Conservation (phyloP, 2,329 filamentous ascomycete species). For the Cadophora luteo-olivacea region DNA sequence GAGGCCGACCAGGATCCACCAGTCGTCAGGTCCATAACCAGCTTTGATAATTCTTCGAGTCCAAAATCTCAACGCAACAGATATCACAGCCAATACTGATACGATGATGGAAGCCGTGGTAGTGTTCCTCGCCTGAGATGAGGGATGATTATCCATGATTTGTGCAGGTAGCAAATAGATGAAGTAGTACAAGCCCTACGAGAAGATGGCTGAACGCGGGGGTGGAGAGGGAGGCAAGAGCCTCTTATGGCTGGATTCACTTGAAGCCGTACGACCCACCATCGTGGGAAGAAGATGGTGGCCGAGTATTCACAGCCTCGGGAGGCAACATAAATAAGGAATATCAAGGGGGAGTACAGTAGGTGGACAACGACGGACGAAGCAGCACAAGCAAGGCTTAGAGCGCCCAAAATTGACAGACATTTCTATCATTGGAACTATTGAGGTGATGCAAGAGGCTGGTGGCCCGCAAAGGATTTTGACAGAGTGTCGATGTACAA, state of each 20-base stretch:
- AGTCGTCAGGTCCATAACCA: slow-evolving; percentile 8
- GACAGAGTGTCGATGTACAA: slow-evolving; percentile 8
- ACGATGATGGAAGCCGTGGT: slow-evolving; percentile 6
- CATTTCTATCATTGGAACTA: neutral
- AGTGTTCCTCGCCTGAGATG: slow-evolving; percentile 12
- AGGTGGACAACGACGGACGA: slow-evolving; percentile 7
- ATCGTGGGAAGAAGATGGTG: slow-evolving; percentile 3
- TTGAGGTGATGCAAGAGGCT: slow-evolving; percentile 7
- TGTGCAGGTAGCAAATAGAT: neutral
- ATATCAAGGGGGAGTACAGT: neutral
- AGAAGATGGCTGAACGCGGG: slow-evolving; percentile 9
- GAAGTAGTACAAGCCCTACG: slow-evolving; percentile 8
- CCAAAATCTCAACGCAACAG: slow-evolving; percentile 17
- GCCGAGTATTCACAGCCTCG: neutral
- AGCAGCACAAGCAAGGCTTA: slow-evolving; percentile 5
- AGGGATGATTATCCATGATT: slow-evolving; percentile 9
- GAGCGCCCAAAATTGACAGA: neutral
- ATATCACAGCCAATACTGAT: slow-evolving; percentile 1
- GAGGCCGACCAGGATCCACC: slow-evolving; percentile 15
- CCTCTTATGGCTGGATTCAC: slow-evolving; percentile 13
- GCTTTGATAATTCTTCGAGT: slow-evolving; percentile 13
- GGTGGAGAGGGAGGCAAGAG: neutral
- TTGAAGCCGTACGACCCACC: slow-evolving; percentile 10
- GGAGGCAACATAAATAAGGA: neutral
- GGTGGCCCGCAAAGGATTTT: slow-evolving; percentile 11